Evolutionary conservation across 129 eudicot species (phyloP).

Genomic region (Lonicera japonica): DNA sequence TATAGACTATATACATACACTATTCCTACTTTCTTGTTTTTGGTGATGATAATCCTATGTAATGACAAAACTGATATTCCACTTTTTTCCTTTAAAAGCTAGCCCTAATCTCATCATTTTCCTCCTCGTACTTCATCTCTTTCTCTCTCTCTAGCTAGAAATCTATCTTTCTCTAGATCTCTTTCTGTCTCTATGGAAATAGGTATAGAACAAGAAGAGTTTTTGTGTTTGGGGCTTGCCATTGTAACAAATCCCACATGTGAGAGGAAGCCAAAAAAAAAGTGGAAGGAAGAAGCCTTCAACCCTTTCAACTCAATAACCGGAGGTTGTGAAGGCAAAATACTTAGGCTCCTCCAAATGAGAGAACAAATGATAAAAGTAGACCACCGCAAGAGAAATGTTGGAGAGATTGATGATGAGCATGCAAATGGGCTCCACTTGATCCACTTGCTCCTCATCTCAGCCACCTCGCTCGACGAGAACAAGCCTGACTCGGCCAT

Average conservation of each 20-base stretch:
- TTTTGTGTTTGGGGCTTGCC: slow-evolving; percentile 53
- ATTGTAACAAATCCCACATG: slow-evolving; percentile 32
- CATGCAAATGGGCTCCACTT: slow-evolving; percentile 58
- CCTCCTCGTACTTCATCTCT: neutral
- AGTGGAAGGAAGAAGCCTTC: slow-evolving; percentile 17
- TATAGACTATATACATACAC: no score
- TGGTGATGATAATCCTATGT: slow-evolving; percentile 11
- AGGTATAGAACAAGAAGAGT: slow-evolving; percentile 25
- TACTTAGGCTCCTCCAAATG: slow-evolving; percentile 47
- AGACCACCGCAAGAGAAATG: slow-evolving; percentile 18
- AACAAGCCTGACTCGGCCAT: slow-evolving; percentile 35
- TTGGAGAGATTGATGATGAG: neutral
- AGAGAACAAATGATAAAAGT: slow-evolving; percentile 59
- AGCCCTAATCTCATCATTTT: neutral
- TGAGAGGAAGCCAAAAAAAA: slow-evolving; percentile 38
- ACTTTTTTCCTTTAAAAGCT: slow-evolving; percentile 3
- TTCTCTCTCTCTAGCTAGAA: neutral
- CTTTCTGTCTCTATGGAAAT: slow-evolving; percentile 30
- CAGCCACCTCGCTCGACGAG: slow-evolving; percentile 56
- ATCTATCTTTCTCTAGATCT: neutral
- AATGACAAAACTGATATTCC: slow-evolving; percentile 19
- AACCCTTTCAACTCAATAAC: slow-evolving; percentile 6
- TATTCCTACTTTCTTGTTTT: slow-evolving; percentile 3
- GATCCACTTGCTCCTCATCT: slow-evolving; percentile 59
- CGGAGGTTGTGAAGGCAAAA: slow-evolving; percentile 45